Evolutionary conservation across 495 filamentous ascomycete species (phyloP), one percentile per base, ranked within the genome.

Genomic region (Immersiella caudata): DNA sequence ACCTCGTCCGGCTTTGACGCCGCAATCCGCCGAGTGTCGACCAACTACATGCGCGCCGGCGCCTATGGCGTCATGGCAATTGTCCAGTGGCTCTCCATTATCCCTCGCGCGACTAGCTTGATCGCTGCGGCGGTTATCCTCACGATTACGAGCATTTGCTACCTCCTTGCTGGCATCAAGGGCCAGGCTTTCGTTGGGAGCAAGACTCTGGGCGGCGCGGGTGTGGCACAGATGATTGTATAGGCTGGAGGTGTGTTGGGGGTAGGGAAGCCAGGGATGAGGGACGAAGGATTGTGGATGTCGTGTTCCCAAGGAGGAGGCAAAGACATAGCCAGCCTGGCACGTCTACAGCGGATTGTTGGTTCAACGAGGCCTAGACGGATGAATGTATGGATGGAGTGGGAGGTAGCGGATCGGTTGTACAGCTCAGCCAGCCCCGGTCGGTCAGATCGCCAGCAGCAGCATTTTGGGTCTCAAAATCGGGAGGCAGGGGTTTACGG

Each of bases 171-270:
- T 18, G 95, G 85, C 33, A 55, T 97, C 71, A 97, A 91, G 85
- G 92, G 90, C 61, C 95, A 99, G 81, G 92, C 90, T 26, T 99
- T 99, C 78, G 87, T 96, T 62, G 91, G 93, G 35, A 97, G 94
- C 84, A 98, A 98, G 88, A 98, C 96, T 22, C 81, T 99, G 66
- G 95, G 95, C 68, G 95, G 95, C 50, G 90, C 91, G 68, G 95
- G 96, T 21, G 88, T 98, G 69, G 94, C 94, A 67, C 94, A 97
- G 83, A 97, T 98, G 96, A 98, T 99, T 81, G 93, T 99, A 76
- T 97, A 84, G 85, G 72, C 49, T 14, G 26, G 20, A n/a, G 21
- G 0, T 12, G 18, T 8, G 46, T n/a, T 16, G 7, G 20, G 33
- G 50, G 12, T 16, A 24, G 14, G 5, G 25, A 24, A 24, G 25